phyloP scores from a whole-genome alignment of 2,329 filamentous ascomycete species.

The Neonectria hederae region DNA sequence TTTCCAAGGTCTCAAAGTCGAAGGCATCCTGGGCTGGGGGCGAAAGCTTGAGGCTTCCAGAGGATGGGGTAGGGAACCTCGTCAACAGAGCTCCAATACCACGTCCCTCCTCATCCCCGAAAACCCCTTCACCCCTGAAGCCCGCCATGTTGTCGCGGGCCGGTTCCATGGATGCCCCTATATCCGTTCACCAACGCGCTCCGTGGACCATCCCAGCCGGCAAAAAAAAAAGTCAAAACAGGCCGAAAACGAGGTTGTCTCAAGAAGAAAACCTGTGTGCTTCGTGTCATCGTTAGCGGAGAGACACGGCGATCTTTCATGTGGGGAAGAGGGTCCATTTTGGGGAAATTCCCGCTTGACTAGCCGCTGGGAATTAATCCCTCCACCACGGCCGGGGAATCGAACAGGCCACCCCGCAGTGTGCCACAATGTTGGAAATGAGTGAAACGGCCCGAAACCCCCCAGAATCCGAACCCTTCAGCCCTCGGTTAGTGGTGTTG shows the following conservation, averaged over 20 bases:
- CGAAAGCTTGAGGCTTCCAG: neutral
- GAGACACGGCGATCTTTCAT: neutral
- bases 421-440: neutral
- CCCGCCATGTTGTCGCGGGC: neutral
- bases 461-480: neutral
- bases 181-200: neutral
- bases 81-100: neutral
- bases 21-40: neutral
- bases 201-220: neutral
- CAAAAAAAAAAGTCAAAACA: neutral
- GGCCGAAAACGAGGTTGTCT: neutral
- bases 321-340: constrained; percentile 1
- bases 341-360: neutral
- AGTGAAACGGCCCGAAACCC: constrained; percentile 1
- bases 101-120: neutral
- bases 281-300: neutral
- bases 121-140: neutral
- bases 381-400: neutral
- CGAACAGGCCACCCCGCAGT: neutral
- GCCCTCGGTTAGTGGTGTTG: neutral
- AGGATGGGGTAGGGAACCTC: neutral
- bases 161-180: neutral
- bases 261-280: neutral
- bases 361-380: neutral
- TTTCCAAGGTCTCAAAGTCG: neutral